Base-by-base conservation (phyloP, 1,284 basidiomycete species). In the Phlebopus sp. region DNA sequence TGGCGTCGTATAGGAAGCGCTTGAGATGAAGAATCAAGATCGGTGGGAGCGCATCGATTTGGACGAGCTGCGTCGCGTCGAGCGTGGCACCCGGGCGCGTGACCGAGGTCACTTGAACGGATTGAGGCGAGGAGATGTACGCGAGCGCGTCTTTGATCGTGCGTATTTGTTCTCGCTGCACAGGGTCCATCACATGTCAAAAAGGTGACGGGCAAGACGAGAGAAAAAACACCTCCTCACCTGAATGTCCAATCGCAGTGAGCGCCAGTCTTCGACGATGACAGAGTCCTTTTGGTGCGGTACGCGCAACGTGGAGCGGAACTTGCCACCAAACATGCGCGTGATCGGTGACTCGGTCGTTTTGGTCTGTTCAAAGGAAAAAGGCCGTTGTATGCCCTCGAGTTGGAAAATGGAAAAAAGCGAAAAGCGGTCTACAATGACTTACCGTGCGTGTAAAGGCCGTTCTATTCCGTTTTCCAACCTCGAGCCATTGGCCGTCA, bases 21-120 rank as follows among this genome's bases (percentile, higher is more conserved):
- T 98, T 98, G 61, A 98, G 76, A 63, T 98, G 95, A 11, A 98
- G 75, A 10, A 97, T 84, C 42, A 98, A 75, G 9, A 97, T 82
- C 0, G 85, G 84, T 0, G 96, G 96, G 11, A 96, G 77, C 0
- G 80, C 75, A 37, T 98, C 95, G 53, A 99, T 82, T 49, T 88
- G 84, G 15, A 94, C 82, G 54, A 91, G 90, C 67, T 97, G 96
- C 3, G 79, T 90, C 5, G 91, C 95, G 42, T 96, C 90, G 17
- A 90, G 76, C 31, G 78, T 78, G 1, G 72, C 71, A 2, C 81
- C 81, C 2, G 82, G 78, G 14, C 77, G 72, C 0, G 81, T 74
- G 3, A 62, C 60, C 76, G 74, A 51, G 73, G 79, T 67, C 29
- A 92, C 81, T 52, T 90, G 86, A 0, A 99, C 87, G 0, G 80